Evolutionary conservation across 2,329 filamentous ascomycete species (phyloP).

Genomic region (Fusarium sp.): DNA sequence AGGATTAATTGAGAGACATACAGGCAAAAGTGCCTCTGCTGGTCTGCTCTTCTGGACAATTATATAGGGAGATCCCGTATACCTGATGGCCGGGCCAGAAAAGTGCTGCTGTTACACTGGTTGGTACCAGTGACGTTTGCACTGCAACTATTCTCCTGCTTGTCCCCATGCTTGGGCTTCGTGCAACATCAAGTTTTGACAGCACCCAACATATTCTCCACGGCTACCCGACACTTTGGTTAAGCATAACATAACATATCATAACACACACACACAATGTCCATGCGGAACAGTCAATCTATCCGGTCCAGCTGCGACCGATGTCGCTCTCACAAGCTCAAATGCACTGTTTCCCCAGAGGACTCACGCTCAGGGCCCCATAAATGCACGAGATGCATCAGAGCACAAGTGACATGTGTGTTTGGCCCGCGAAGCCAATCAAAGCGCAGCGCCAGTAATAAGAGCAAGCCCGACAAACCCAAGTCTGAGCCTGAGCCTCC

Average conservation of each 20-base stretch:
- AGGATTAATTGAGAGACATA: background rate
- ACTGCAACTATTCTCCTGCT: background rate
- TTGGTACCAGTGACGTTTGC: background rate
- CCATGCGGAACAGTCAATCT: background rate
- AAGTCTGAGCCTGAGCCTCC: background rate
- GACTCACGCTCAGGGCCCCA: background rate
- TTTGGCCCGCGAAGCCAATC: background rate
- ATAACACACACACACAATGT: background rate
- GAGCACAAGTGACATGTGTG: background rate
- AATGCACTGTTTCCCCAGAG: background rate
- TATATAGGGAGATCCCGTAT: background rate
- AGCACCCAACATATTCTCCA: too few relatives aligned
- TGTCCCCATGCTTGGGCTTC: too few relatives aligned
- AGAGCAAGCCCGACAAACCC: rapidly evolving
- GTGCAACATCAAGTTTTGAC: too few relatives aligned
- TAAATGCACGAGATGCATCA: background rate
- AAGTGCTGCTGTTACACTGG: background rate
- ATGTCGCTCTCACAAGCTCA: background rate
- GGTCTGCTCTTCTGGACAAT: background rate
- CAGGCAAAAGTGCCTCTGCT: background rate
- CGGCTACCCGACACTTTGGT: background rate
- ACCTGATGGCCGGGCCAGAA: background rate
- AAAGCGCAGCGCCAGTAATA: background rate
- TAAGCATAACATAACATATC: background rate
- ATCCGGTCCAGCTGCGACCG: background rate